These are phyloP conservation scores for Kazachstania bromeliacearum DNA, from an alignment of 805 yeast genomes.

Conservation along the genomic window DNA sequence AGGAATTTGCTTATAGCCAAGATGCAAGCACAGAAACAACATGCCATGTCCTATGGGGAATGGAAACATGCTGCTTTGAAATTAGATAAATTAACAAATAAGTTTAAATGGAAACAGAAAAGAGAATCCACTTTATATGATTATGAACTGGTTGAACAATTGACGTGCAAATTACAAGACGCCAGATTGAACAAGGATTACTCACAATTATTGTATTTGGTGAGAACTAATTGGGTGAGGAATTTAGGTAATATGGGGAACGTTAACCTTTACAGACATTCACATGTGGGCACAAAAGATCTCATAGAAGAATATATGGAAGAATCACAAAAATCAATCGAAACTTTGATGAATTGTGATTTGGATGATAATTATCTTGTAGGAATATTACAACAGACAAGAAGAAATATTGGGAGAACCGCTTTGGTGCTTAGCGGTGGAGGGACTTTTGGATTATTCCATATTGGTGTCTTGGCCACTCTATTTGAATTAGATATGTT, in stretches of 20 bases:
- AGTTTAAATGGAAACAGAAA: constrained; percentile 60
- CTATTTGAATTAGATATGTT: constrained; percentile 60
- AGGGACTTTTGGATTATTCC: constrained; percentile 83
- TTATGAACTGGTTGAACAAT: constrained; percentile 44
- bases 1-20: constrained; percentile 31
- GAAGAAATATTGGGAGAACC: constrained; percentile 85
- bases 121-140: constrained; percentile 62
- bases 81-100: constrained; percentile 58
- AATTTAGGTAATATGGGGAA: constrained; percentile 85
- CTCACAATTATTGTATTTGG: constrained; percentile 53
- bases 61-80: constrained; percentile 60
- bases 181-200: constrained; percentile 58
- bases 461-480: constrained; percentile 80
- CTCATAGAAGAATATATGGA: constrained; percentile 71
- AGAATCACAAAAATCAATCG: constrained; percentile 53
- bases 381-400: constrained; percentile 72
- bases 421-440: constrained; percentile 92
- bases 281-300: constrained; percentile 74
- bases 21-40: constrained; percentile 33
- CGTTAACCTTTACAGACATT: constrained; percentile 61
- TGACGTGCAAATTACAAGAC: constrained; percentile 44
- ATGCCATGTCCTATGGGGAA: constrained; percentile 40
- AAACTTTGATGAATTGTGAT: constrained; percentile 15
- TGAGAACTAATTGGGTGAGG: constrained; percentile 76
- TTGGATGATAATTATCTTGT: constrained; percentile 61